Evolutionary conservation across 306 rosid species (phyloP).

Genomic region (Glycyrrhiza uralensis): DNA sequence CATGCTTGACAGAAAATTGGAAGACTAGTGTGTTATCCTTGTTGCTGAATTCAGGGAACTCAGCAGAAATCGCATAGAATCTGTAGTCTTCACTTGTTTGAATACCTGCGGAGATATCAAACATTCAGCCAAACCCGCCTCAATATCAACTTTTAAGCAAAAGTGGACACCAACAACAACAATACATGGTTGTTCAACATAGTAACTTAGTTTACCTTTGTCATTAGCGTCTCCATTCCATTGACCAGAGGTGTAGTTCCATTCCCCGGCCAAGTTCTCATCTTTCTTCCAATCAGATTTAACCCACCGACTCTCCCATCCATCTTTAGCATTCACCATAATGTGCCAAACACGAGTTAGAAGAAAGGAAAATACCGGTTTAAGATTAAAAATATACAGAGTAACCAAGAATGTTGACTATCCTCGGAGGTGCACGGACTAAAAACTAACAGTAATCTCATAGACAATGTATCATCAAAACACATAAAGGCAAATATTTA

Average conservation of each 20-base stretch:
- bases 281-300: conserved; percentile 95
- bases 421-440: neutral
- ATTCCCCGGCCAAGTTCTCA: conserved; percentile 82
- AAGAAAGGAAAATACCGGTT: neutral
- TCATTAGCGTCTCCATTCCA: conserved; percentile 86
- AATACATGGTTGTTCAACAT: neutral
- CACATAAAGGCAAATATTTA: neutral
- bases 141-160: neutral
- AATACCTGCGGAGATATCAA: conserved; percentile 58
- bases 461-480: neutral
- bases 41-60: conserved; percentile 93
- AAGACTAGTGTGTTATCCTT: conserved; percentile 84
- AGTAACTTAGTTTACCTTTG: conserved; percentile 56
- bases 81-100: conserved; percentile 97
- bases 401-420: neutral
- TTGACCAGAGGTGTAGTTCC: conserved; percentile 95
- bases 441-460: neutral
- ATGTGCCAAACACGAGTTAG: conserved; percentile 19
- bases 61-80: conserved; percentile 94
- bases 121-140: conserved; percentile 4
- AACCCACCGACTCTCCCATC: conserved; percentile 94
- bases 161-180: neutral
- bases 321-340: conserved; percentile 49
- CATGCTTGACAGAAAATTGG: conserved; percentile 95
- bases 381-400: neutral